Evolutionary conservation across 805 yeast species (phyloP), one percentile per base, ranked within the genome.

Genomic region (Kuraishia floccosa): DNA sequence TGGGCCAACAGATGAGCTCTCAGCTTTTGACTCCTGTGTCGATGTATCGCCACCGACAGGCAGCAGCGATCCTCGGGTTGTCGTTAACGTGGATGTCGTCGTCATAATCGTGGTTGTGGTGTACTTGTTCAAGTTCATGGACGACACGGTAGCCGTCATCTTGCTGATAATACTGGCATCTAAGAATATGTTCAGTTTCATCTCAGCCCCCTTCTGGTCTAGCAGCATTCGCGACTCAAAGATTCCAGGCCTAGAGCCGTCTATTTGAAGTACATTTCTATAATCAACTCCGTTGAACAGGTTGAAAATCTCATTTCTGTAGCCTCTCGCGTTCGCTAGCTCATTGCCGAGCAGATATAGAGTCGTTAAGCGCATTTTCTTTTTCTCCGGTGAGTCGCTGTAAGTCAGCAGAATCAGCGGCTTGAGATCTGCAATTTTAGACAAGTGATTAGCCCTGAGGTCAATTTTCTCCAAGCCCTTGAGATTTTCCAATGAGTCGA

Each of bases 231-330:
- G 65, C 14, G 69, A 60, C 49, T 72, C 80, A 49, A 72, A 69
- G 33, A 72, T 68, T 1, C 79, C 78, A 1, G 80, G 79, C 32
- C 66, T 48, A 3, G 77, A 69, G 27, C 75, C 78, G 44, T 72
- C 79, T 24, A 72, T 65, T 39, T 66, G 67, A 35, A 72, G 43
- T 6, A 44, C 43, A 38, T 69, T 69, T 16, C 56, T 55, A 35
- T 63, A 63, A 34, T 57, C 61, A 24, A 68, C 64, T 6, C 76
- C 77, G 42, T 71, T 71, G 39, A 68, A 56, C 30, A 72, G 47
- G 46, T 73, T 72, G 50, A 72, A 72, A 10, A 72, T 44, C 27
- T 73, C 77, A 12, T 63, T 59, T 35, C 80, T 46, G 39, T 66
- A 71, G 40, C 65, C 56, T 52, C 72, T 30, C 28, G 42, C 46